These are phyloP conservation scores for Passiflora organensis DNA, from an alignment of 345 rosid species.

Conservation along the genomic window DNA sequence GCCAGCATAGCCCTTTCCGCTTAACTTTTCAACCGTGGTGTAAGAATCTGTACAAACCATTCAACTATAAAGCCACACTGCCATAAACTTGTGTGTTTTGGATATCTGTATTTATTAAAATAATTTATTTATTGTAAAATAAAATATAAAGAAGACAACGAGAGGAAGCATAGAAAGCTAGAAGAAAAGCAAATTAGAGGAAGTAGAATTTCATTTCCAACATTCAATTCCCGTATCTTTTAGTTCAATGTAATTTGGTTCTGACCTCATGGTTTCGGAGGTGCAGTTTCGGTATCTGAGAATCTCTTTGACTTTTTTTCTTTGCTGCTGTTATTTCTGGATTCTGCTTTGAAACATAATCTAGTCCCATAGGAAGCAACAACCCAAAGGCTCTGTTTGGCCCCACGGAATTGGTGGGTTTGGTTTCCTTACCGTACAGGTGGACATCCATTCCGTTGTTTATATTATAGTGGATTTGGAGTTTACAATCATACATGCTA, in stretches of 20 bases:
- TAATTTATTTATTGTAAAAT: neutral
- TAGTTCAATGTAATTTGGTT: too few species aligned
- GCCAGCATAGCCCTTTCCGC: slow-evolving; percentile 22
- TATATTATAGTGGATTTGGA: neutral
- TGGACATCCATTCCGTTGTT: too few species aligned
- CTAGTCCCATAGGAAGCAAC: slow-evolving; percentile 39
- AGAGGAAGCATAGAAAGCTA: too few species aligned
- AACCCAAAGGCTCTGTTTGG: slow-evolving; percentile 10
- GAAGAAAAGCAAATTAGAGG: too few species aligned
- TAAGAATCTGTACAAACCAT: too few species aligned
- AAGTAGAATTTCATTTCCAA: too few species aligned
- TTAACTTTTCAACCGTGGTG: too few species aligned
- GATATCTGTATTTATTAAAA: neutral
- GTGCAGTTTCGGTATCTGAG: slow-evolving; percentile 41
- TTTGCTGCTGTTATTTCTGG: slow-evolving; percentile 54
- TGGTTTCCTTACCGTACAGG: neutral
- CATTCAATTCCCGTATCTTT: too few species aligned
- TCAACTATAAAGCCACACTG: too few species aligned
- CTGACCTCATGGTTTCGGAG: slow-evolving; percentile 36
- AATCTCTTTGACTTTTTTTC: slow-evolving; percentile 41
- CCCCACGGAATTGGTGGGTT: slow-evolving; percentile 2
- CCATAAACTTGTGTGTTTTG: too few species aligned
- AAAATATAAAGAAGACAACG: too few species aligned
- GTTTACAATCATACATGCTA: neutral
- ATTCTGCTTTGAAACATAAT: slow-evolving; percentile 50